Percentiles rank a stretch among this genome's conserved stretches.
phyloP scores from a whole-genome alignment of 2,329 filamentous ascomycete genomes.

The Paraphoma chrysanthemicola region DNA sequence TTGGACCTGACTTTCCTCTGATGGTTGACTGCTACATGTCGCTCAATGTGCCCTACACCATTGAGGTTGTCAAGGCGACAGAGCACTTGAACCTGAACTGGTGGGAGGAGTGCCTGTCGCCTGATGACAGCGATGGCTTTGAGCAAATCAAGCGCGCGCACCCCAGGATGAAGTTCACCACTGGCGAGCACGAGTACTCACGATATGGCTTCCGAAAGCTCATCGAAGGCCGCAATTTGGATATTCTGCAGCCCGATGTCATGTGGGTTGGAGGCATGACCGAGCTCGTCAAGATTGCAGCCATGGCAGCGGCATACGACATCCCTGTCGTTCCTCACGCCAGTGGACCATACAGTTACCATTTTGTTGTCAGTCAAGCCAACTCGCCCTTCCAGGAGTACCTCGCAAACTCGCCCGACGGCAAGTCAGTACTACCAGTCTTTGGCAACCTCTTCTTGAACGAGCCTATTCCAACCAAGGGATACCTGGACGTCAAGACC shows the following conservation, averaged over 20 bases:
- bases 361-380: slow-evolving; percentile 91
- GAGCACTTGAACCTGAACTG: slow-evolving; percentile 89
- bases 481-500: slow-evolving; percentile 78
- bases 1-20: slow-evolving; percentile 89
- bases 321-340: slow-evolving; percentile 95
- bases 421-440: slow-evolving; percentile 86
- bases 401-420: slow-evolving; percentile 89
- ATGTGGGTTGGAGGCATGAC: slow-evolving; percentile 98
- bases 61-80: slow-evolving; percentile 85
- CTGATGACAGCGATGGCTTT: slow-evolving; percentile 92
- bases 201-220: slow-evolving; percentile 94
- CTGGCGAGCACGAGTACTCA: slow-evolving; percentile 94
- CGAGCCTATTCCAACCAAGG: slow-evolving; percentile 85
- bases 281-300: slow-evolving; percentile 86
- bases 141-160: slow-evolving; percentile 89
- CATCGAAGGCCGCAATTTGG: slow-evolving; percentile 87
- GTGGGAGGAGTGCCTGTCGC: slow-evolving; percentile 94
- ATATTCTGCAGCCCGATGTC: slow-evolving; percentile 94
- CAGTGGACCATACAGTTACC: slow-evolving; percentile 92
- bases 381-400: slow-evolving; percentile 97
- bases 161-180: slow-evolving; percentile 90
- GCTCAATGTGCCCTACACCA: slow-evolving; percentile 89
- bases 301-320: slow-evolving; percentile 91
- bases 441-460: slow-evolving; percentile 91
- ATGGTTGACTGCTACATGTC: slow-evolving; percentile 99